phyloP scores from a whole-genome alignment of 805 yeast genomes.

The Priceomyces castillae region DNA sequence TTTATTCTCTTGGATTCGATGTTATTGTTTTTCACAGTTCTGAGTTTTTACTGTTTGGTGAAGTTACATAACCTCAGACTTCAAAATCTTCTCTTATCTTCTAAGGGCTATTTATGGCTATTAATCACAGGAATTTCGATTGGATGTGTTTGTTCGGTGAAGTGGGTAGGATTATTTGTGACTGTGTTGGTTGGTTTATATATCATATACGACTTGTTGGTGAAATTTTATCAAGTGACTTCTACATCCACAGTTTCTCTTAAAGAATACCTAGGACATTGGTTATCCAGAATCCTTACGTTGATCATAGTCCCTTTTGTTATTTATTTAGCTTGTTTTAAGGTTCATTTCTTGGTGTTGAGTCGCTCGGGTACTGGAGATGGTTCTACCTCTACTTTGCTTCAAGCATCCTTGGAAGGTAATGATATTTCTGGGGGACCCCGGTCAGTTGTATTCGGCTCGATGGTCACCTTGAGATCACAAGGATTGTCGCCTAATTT shows the following conservation, averaged over 20 bases:
- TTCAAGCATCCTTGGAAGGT: conserved; percentile 81
- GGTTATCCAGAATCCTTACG: conserved; percentile 64
- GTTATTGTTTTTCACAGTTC: conserved; percentile 80
- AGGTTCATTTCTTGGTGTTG: conserved; percentile 73
- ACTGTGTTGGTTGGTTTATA: conserved; percentile 61
- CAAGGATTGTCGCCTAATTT: conserved; percentile 72
- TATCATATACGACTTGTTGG: conserved; percentile 50
- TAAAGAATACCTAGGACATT: conserved; percentile 52
- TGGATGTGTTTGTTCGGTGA: conserved; percentile 82
- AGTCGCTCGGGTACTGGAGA: conserved; percentile 90
- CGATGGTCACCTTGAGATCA: conserved; percentile 61
- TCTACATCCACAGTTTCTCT: conserved; percentile 12
- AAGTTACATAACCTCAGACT: conserved; percentile 50
- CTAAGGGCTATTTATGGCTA: conserved; percentile 53
- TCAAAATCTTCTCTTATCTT: conserved; percentile 33
- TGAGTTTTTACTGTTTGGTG: conserved; percentile 33
- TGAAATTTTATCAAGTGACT: conserved; percentile 39
- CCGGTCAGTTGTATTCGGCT: conserved; percentile 59
- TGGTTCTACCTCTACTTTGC: conserved; percentile 81
- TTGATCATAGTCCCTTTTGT: conserved; percentile 70
- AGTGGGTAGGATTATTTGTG: conserved; percentile 80
- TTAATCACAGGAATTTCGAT: conserved; percentile 60
- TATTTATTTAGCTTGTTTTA: conserved; percentile 72
- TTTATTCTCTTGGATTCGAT: conserved; percentile 91
- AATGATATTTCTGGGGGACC: conserved; percentile 67